phyloP scores from a whole-genome alignment of 2,329 filamentous ascomycete species.

The Colletotrichum neosansevieriae region DNA sequence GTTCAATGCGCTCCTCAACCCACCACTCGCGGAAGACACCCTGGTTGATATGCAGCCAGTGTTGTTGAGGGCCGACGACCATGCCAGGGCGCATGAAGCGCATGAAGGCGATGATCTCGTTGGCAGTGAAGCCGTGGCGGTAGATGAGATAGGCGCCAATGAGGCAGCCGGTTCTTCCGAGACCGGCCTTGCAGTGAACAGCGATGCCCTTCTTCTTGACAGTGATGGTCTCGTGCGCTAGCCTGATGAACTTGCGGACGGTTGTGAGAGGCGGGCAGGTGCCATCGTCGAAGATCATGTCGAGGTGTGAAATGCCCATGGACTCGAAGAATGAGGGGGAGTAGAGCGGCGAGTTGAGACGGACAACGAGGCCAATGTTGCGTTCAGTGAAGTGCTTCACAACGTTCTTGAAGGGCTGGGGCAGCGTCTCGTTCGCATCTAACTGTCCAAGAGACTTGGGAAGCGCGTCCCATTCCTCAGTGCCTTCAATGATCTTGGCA shows the following conservation, averaged over 20 bases:
- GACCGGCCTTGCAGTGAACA: constrained; percentile 97
- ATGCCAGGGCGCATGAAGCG: constrained; percentile 98
- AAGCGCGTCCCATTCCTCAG: constrained; percentile 79
- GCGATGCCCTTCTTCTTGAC: constrained; percentile 93
- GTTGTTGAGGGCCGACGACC: constrained; percentile 98
- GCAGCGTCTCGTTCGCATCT: constrained; percentile 76
- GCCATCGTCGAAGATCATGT: constrained; percentile 99
- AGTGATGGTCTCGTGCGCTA: constrained; percentile 95
- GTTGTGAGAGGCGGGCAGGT: constrained; percentile 90
- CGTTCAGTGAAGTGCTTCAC: constrained; percentile 88
- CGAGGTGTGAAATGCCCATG: constrained; percentile 92
- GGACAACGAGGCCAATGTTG: constrained; percentile 92
- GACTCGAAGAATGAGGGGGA: constrained; percentile 97
- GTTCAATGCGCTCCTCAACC: constrained; percentile 87
- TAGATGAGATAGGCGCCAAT: constrained; percentile 99
- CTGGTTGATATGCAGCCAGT: constrained; percentile 98
- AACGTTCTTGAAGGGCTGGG: constrained; percentile 95
- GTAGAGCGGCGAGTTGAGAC: constrained; percentile 95
- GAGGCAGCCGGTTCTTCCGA: constrained; percentile 93
- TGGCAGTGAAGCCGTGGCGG: constrained; percentile 95
- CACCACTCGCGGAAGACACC: constrained; percentile 99
- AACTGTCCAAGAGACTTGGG: constrained; percentile 83
- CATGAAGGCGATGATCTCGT: constrained; percentile 98
- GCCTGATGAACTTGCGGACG: constrained; percentile 94
- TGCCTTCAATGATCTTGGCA: constrained; percentile 76